Conservation (phyloP, 2,329 filamentous ascomycete genomes). For the Penicillium corylophilum region DNA sequence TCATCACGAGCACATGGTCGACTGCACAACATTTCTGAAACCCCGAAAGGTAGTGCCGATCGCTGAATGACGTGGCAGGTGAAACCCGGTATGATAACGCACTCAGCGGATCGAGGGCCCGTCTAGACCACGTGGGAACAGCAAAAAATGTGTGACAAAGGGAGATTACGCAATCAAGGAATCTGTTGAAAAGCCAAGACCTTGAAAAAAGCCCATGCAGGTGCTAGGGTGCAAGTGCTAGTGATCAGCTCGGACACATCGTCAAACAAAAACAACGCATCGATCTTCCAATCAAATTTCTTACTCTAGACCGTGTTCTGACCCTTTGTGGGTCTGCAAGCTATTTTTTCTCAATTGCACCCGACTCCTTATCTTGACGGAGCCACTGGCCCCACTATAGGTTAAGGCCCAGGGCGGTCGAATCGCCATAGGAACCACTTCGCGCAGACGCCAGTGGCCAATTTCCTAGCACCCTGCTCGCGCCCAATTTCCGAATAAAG, state of each 20-base stretch:
- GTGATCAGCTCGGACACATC: neutral
- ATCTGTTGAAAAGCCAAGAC: neutral
- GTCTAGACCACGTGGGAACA: neutral
- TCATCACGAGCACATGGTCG: neutral
- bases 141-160: neutral
- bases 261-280: neutral
- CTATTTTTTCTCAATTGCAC: neutral
- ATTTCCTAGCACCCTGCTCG: neutral
- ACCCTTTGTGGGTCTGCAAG: neutral
- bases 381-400: neutral
- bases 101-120: neutral
- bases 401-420: neutral
- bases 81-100: neutral
- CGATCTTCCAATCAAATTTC: neutral
- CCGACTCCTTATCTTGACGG: neutral
- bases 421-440: neutral
- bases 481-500: neutral
- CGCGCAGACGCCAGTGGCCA: neutral
- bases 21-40: neutral
- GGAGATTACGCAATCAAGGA: neutral
- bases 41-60: neutral
- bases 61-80: neutral
- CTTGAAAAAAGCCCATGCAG: neutral
- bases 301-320: neutral
- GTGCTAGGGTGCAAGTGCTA: neutral